Evolutionary conservation across 805 yeast genomes (phyloP), one percentile per base, ranked within the genome.

Genomic region (Monosporozyma servazzii): DNA sequence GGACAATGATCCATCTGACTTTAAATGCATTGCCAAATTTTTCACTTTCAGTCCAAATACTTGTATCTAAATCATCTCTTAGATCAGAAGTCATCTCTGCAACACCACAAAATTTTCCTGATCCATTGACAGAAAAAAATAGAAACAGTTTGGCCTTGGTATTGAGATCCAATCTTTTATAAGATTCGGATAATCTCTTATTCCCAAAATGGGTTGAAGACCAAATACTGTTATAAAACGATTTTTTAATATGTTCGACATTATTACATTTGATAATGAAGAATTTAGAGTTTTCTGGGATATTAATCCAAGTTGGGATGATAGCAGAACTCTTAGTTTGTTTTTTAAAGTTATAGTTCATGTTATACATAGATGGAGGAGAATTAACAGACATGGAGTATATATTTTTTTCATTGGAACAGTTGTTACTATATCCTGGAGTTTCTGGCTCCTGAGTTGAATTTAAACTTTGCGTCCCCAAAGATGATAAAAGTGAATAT

Each of bases 171-270:
- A 52, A 42, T 20, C 29, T 25, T 11, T 51, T 47, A 57, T 54
- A 80, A 0, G 82, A 79, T 50, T 65, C 70, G 45, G 75, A 69
- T 45, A 81, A 66, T 48, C 83, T 66, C 53, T 71, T 74, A 56
- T 80, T 80, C 0, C 85, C 86, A 48, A 74, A 66, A 30, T 72
- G 76, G 0, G 85, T 80, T 0, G 84, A 79, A 0, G 84, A 73
- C 86, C 86, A 81, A 23, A 79, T 71, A 10, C 72, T 71, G 53
- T 79, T 70, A 45, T 65, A 54, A 53, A 74, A 75, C 2, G 84
- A 76, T 8, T 79, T 71, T 49, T 67, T 68, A 11, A 81, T 75
- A 56, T 81, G 81, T 15, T 67, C 63, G 25, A 74, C 66, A 47
- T 69, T 74, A 59, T 68, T 75, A 0, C 84, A 79, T 58, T 81